Conservation (phyloP, 805 yeast genomes). For the Suhomyces pyralidae region DNA sequence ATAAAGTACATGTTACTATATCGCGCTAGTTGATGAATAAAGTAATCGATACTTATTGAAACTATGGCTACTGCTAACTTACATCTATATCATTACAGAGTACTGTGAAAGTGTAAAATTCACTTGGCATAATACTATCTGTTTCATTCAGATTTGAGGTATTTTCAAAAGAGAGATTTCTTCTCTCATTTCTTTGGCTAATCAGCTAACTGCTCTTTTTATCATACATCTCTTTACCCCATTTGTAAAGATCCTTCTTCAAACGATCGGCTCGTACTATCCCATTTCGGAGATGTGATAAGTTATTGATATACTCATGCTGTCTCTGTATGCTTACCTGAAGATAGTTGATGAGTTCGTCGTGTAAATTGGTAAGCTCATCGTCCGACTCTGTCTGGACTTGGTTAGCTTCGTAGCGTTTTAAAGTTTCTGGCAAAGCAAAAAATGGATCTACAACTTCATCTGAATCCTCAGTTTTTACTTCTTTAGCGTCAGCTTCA, state of each 20-base stretch:
- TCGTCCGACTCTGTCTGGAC: conserved; percentile 19
- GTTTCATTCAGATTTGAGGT: background rate
- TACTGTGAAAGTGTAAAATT: background rate
- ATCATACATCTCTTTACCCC: conserved; percentile 84
- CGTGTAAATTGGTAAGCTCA: conserved; percentile 58
- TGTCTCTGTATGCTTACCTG: conserved; percentile 47
- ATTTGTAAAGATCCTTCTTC: conserved; percentile 63
- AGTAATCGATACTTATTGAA: background rate
- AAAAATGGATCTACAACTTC: conserved; percentile 47
- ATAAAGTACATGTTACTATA: too few species aligned
- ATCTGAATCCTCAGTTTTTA: conserved; percentile 47
- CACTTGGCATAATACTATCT: background rate
- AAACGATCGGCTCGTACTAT: conserved; percentile 75
- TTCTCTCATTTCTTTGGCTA: too few species aligned
- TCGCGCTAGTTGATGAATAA: background rate
- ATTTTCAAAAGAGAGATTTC: too few species aligned
- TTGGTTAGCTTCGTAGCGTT: conserved; percentile 28
- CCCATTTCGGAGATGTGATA: conserved; percentile 70
- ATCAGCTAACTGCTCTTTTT: conserved; percentile 14
- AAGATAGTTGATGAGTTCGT: conserved; percentile 39
- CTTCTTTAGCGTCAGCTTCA: conserved; percentile 9
- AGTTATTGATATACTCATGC: conserved; percentile 81
- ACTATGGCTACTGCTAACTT: background rate
- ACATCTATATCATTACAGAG: background rate
- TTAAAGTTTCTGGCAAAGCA: conserved; percentile 54